Evolutionary conservation across 2,329 filamentous ascomycete species (phyloP), one percentile per base, ranked within the genome.

Genomic region (Immersiporthe knoxdaviesiana): DNA sequence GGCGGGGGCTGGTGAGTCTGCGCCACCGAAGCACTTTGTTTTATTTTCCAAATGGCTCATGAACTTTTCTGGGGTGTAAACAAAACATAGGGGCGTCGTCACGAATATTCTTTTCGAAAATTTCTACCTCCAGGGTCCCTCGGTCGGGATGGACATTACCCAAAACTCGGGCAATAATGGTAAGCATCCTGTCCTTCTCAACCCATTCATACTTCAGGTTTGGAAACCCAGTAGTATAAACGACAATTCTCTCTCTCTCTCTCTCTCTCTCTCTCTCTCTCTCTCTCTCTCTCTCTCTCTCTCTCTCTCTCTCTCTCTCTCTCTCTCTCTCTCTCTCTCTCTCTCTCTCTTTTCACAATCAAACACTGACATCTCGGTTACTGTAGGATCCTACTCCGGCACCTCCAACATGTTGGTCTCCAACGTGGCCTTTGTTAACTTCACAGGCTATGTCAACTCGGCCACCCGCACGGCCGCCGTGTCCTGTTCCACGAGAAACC

Each of bases 41-140:
- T 41, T 24, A 3, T 41, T 12, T 32, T 24, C 7, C 35, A 14
- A 12, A 39, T 60, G 2, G 16, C n/a, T 32, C 30, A 35, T 47
- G 60, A n/a, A 12, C 37, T 32, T 63, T 50, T 6, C 37, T 7
- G 11, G 11, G 11, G 8, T 35, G 3, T 35, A 35, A 35, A 35
- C 3, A 39, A 39, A 52, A 14, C 37, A 18, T 11, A 74, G 85
- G 77, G 86, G 86, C n/a, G 77, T 75, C 3, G 81, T 88, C 4
- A 76, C 78, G 18, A 85, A 87, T 72, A 76, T 88, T 10, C 73
- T 81, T 1, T 85, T 88, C 70, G 78, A 80, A 24, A 87, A 87
- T 70, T 87, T 88, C 72, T 71, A 80, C 16, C 73, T 87, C 18
- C 72, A 82, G 12, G 85, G 84, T 14, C 81, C 84, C 1, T 78